Evolutionary conservation across 345 rosid species (phyloP).

Genomic region (Linum trigynum): DNA sequence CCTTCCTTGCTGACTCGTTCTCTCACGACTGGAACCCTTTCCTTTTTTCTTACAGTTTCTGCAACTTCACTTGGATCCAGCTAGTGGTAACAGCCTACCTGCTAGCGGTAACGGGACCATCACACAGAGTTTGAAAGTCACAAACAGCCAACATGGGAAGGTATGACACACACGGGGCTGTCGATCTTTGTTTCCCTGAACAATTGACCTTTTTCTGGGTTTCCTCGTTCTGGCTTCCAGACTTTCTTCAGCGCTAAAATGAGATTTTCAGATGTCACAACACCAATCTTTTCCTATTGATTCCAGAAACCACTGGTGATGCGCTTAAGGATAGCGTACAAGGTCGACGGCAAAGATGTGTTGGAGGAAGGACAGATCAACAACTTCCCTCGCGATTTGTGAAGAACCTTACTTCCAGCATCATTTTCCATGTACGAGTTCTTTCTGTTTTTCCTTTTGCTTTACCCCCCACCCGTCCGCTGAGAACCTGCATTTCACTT

Average conservation of each 20-base stretch:
- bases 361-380: conserved; percentile 91
- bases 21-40: not conserved
- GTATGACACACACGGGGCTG: conserved; percentile 22
- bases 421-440: conserved; percentile 8
- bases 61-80: conserved; percentile 89
- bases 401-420: conserved; percentile 22
- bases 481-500: conserved; percentile 17
- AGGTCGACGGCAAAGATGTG: conserved; percentile 58
- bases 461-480: not conserved
- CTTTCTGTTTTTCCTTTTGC: conserved; percentile 13
- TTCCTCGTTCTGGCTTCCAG: not conserved
- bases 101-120: conserved; percentile 52
- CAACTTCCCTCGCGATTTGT: conserved; percentile 76
- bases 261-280: not conserved
- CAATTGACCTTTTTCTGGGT: too few relatives aligned
- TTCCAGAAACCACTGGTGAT: conserved; percentile 87
- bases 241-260: not conserved
- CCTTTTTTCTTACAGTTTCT: conserved; percentile 53
- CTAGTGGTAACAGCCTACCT: conserved; percentile 63
- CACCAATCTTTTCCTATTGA: conserved; percentile 10
- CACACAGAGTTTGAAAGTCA: conserved; percentile 59
- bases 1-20: not conserved
- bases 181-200: too few relatives aligned
- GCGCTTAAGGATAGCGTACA: conserved; percentile 88
- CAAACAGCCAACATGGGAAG: conserved; percentile 98